Evolutionary conservation across 345 rosid genomes (phyloP), one percentile per base, ranked within the genome.

Genomic region (Heritiera littoralis): DNA sequence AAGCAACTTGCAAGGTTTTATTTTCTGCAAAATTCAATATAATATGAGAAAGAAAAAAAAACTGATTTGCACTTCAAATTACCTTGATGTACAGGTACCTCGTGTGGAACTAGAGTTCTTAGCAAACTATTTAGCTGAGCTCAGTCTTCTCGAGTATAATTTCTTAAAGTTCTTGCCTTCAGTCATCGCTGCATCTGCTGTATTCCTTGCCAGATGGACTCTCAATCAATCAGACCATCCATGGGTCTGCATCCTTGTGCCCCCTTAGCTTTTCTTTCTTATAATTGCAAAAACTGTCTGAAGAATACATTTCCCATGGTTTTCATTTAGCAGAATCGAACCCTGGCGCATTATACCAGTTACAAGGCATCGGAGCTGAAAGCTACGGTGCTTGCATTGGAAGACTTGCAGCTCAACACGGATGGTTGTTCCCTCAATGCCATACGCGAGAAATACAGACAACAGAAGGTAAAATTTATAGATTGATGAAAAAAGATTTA

Each of bases 191-290:
- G 99, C 99, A 35, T 92, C 99, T 74, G 92, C 97, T 17, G 97
- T 95, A 74, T 89, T 95, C 84, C 88, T 95, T 23, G 98, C 99
- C 48, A 82, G 88, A 86, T 94, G 98, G 97, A 92, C 96, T 30
- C 97, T 95, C 75, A 64, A 87, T 76, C 98, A 89, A 74, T 86
- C 93, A 65, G 94, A 83, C 74, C 82, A 92, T 84, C 99, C 99
- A 23, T 95, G 99, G 99, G 99, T 95, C 75, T 73, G 94, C 78
- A 76, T 76, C 76, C 45, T 81, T 58, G 69, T 73, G 75, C n/a
- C 8, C n/a, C 38, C 45, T 38, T 38, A 49, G 8, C 14, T 48
- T 41, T 60, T 64, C 28, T 41, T 60, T 64, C 28, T 28, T 38
- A 49, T 49, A 30, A 23, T 77, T 77, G 1, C 0, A 12, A 20